A percentile compares a stretch with the other conserved stretches of the same genome.
Conservation (phyloP, 139 green algal genomes). For the Gonium pectorale region DNA sequence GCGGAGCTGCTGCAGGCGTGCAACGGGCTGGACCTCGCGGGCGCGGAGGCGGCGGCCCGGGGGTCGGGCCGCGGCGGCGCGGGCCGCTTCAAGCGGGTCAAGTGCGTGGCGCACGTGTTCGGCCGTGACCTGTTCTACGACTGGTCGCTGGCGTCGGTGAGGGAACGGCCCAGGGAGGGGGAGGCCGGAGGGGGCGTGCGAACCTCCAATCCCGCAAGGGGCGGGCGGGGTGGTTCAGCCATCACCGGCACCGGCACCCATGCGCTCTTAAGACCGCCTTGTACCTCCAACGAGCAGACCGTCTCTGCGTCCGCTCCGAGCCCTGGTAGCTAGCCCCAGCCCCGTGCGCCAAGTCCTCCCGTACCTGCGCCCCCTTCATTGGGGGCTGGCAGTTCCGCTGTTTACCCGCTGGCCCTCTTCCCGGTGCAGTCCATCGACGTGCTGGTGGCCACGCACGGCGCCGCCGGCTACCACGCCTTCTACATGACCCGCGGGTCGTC, state of each 20-base stretch:
- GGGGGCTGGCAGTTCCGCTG: neutral
- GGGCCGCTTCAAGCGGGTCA: neutral
- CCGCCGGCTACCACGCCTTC: conserved; percentile 25
- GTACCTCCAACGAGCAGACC: too few species aligned
- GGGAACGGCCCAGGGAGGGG: neutral
- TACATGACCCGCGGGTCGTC: neutral
- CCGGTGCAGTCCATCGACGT: neutral
- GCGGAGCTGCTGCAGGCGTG: conserved; percentile 11
- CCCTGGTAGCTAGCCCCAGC: neutral
- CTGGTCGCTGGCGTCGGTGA: neutral
- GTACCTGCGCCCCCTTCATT: neutral
- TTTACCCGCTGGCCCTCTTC: neutral
- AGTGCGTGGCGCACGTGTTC: conserved; percentile 16
- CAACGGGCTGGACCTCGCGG: neutral
- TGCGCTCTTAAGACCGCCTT: neutral
- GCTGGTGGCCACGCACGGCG: conserved; percentile 25
- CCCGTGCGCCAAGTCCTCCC: neutral
- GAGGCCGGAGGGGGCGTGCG: neutral
- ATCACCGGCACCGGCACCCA: neutral
- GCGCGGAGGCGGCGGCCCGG: too few species aligned
- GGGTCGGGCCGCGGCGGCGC: neutral
- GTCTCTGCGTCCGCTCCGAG: neutral
- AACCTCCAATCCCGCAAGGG: neutral
- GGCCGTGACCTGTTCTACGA: conserved; percentile 1
- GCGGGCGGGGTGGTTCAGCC: neutral